A percentile compares a stretch with the other conserved stretches of the same genome.
phyloP scores from a whole-genome alignment of 441 rosid genomes.

The Syzygium malaccense region DNA sequence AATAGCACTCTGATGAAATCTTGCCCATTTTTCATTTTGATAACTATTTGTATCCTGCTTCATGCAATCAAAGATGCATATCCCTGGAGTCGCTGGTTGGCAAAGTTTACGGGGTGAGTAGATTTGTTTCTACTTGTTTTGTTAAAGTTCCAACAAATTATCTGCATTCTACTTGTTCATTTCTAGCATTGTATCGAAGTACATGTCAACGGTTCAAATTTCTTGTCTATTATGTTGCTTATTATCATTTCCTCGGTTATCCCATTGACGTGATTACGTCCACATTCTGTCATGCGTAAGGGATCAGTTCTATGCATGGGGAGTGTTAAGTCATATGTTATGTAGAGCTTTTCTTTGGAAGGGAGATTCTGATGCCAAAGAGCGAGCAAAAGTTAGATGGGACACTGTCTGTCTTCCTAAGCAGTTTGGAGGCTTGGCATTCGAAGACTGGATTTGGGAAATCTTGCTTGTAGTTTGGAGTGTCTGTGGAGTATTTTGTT shows the following conservation, averaged over 20 bases:
- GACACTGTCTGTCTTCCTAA: not conserved
- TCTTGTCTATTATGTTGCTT: no score
- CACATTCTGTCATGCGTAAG: not conserved
- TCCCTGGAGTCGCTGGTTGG: not conserved
- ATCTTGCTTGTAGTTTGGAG: not conserved
- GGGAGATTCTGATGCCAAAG: not conserved
- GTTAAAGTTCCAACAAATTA: no score
- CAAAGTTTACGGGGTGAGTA: not conserved
- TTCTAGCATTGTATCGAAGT: no score
- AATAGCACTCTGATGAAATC: not conserved
- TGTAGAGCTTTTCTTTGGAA: not conserved
- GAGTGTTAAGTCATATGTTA: accelerated
- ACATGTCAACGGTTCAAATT: no score
- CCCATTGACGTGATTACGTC: no score
- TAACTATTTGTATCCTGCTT: not conserved
- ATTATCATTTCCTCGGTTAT: no score
- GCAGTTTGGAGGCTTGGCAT: not conserved
- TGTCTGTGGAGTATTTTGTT: not conserved
- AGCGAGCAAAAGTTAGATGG: not conserved
- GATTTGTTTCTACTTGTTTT: not conserved
- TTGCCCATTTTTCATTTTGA: not conserved
- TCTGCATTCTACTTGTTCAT: not conserved
- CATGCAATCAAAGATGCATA: not conserved
- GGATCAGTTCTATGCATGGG: not conserved
- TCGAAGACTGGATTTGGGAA: not conserved